These are phyloP conservation scores for Yarrowia phangngaensis DNA, from an alignment of 805 yeast genomes.

Conservation along the genomic window DNA sequence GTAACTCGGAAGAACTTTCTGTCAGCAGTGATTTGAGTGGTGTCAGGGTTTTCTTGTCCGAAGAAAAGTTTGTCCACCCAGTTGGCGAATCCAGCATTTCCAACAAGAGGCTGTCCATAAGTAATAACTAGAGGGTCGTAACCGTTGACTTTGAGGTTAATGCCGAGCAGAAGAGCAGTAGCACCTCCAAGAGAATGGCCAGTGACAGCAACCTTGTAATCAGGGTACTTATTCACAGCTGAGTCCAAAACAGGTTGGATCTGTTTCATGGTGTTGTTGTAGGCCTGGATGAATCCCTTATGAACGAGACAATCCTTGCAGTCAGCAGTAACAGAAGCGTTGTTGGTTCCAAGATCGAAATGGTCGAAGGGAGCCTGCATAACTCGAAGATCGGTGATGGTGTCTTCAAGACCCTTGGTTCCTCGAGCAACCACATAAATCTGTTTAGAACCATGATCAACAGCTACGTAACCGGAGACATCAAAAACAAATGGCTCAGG, in stretches of 20 bases:
- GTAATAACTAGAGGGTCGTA: constrained; percentile 23
- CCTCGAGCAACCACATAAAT: constrained; percentile 10
- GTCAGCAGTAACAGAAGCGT: not conserved
- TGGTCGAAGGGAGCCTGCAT: constrained; percentile 4
- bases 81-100: constrained; percentile 12
- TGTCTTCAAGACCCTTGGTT: constrained; percentile 5
- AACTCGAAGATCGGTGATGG: constrained; percentile 11
- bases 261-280: constrained; percentile 4
- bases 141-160: constrained; percentile 8
- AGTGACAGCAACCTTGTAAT: constrained; percentile 9
- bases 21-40: not conserved
- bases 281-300: constrained; percentile 11
- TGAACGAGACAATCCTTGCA: constrained; percentile 13
- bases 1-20: constrained; percentile 20
- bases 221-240: constrained; percentile 11
- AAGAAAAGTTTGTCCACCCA: constrained; percentile 21
- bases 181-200: constrained; percentile 26
- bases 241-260: constrained; percentile 2
- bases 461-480: constrained; percentile 11
- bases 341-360: constrained; percentile 3
- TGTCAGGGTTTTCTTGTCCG: not conserved
- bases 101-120: constrained; percentile 24
- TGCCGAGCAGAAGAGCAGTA: constrained; percentile 16
- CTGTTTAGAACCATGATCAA: constrained; percentile 7
- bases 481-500: too few species aligned